Conservation (phyloP, 202 grass and related monocot species). For the Miscanthus sacchariflorus region DNA sequence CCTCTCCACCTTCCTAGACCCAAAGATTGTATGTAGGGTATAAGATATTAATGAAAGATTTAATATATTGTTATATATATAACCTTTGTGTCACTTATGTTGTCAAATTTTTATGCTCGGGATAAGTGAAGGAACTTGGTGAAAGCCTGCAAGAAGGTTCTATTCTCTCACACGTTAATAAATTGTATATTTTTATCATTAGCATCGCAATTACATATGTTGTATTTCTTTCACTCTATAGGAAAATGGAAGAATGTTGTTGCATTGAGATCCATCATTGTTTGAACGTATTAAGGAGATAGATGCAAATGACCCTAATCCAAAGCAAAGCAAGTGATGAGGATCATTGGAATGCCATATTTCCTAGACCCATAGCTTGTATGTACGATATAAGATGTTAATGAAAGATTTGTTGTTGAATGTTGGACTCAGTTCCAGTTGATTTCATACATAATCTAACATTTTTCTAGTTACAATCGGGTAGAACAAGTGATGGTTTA, state of each 20-base stretch:
- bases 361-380: too few species aligned
- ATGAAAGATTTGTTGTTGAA: too few species aligned
- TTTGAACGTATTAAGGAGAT: not conserved
- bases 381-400: too few species aligned
- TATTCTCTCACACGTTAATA: not conserved
- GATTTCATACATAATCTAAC: too few species aligned
- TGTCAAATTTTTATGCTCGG: not conserved
- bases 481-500: too few species aligned
- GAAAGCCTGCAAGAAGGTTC: constrained; percentile 8
- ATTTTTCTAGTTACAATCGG: too few species aligned
- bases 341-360: too few species aligned
- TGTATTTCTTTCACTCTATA: not conserved
- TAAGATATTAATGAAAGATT: too few species aligned
- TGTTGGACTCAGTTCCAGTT: too few species aligned
- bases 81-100: not conserved
- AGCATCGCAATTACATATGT: not conserved
- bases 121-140: constrained; percentile 39
- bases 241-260: not conserved
- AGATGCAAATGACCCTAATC: not conserved
- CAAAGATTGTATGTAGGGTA: too few species aligned
- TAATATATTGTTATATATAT: not conserved
- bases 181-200: not conserved
- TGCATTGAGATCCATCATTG: not conserved
- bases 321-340: not conserved
- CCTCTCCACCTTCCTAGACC: too few species aligned